phyloP scores from a whole-genome alignment of 2,329 filamentous ascomycete species.

The Remersonia thermophila region DNA sequence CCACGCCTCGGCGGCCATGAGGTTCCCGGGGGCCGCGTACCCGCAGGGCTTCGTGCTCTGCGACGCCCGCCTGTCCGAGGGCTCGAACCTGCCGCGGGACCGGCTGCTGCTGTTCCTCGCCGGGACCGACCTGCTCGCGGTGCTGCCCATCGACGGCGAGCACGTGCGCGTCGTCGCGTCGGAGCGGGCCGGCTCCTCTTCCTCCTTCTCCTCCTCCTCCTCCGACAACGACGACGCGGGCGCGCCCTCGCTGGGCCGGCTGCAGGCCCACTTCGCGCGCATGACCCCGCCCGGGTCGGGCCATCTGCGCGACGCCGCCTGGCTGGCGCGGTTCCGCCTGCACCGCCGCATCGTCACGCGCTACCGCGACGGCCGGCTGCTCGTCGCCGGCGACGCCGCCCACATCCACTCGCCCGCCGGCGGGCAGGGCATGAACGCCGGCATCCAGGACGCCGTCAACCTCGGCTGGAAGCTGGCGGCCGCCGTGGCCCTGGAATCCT shows the following conservation, averaged over 20 bases:
- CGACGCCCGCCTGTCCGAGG: constrained; percentile 22
- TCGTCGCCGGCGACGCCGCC: constrained; percentile 45
- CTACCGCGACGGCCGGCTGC: constrained; percentile 35
- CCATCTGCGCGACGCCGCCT: constrained; percentile 21
- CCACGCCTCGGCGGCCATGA: constrained; percentile 24
- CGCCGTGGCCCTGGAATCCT: constrained; percentile 23
- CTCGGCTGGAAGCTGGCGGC: constrained; percentile 42
- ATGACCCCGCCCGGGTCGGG: constrained; percentile 19
- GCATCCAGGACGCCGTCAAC: constrained; percentile 41
- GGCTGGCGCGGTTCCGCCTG: constrained; percentile 34
- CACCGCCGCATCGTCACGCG: constrained; percentile 29
- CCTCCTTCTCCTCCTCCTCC: too few species aligned
- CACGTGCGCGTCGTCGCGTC: constrained; percentile 19
- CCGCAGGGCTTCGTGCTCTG: constrained; percentile 32
- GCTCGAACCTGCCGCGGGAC: constrained; percentile 15
- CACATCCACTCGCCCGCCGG: constrained; percentile 44
- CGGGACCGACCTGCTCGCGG: constrained; percentile 24
- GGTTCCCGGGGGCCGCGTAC: constrained; percentile 31
- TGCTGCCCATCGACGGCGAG: constrained; percentile 22
- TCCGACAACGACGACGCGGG: constrained; percentile 6
- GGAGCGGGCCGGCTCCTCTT: too few species aligned
- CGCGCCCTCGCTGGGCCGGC: constrained; percentile 21
- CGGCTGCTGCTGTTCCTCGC: constrained; percentile 15
- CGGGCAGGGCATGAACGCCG: constrained; percentile 46
- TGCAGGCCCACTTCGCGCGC: constrained; percentile 20